Base-by-base conservation (phyloP, 148 eudicot species). In the Persicaria maculosa region DNA sequence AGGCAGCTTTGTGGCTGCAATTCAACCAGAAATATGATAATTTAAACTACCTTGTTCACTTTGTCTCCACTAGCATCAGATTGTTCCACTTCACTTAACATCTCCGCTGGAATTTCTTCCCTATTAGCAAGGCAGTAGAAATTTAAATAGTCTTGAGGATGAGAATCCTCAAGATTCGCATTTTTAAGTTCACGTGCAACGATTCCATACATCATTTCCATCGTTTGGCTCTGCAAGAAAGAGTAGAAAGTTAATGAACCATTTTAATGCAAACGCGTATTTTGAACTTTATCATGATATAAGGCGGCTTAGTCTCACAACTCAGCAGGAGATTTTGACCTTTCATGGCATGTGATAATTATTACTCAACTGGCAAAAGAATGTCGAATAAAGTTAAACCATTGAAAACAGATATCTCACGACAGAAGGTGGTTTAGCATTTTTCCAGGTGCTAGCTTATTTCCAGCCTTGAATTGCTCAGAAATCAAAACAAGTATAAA, bases 111-210 rank as follows among this genome's bases (percentile, higher is more conserved):
- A 44, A 86, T 72, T 71, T 86, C 84, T 81, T 95, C 98, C 61
- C 97, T 86, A 25, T 95, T 91, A 44, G 97, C 98, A 76, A 95
- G 92, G 82, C 92, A 92, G 79, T 85, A 95, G 84, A 95, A 95
- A 81, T 92, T 95, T 76, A 95, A 79, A 80, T 95, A 95, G 82
- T 95, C 93, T 46, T 74, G 84, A 54, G 90, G 98, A 85, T 84
- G 83, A 43, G 80, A 68, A 64, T 90, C 91, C 31, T 77, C 71
- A 72, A 95, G 77, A 68, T 90, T 84, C 94, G 83, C 79, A 25
- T 82, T 75, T 68, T 92, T 87, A 69, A 95, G 85, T 78, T 92
- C 98, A 77, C 64, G 74, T 20, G 98, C 96, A 77, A 95, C 81
- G 73, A 86, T 69, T 17, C 72, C 79, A 69, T 95, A 95, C 98